phyloP scores from a whole-genome alignment of 2,329 filamentous ascomycete species.

The Aschersonia sp. region DNA sequence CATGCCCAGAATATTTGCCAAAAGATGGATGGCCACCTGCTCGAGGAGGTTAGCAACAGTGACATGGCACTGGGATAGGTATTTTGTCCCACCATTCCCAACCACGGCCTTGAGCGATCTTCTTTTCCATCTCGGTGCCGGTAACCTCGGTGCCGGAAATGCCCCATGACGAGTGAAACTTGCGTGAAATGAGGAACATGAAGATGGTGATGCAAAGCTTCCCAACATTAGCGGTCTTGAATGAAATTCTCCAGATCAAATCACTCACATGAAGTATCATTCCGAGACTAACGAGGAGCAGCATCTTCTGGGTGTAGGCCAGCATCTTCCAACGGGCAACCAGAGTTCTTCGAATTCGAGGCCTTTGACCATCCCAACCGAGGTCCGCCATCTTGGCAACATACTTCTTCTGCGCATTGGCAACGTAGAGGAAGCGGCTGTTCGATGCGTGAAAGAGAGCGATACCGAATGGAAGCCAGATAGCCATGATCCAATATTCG shows the following conservation, averaged over 20 bases:
- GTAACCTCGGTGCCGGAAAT: constrained; percentile 46
- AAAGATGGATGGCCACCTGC: constrained; percentile 44
- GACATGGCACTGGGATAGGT: background rate
- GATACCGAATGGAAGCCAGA: constrained; percentile 50
- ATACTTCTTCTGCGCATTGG: constrained; percentile 35
- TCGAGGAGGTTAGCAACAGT: background rate
- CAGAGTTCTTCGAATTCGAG: constrained; percentile 12
- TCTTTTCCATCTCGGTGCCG: constrained; percentile 36
- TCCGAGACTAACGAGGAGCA: constrained; percentile 34
- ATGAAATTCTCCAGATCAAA: background rate
- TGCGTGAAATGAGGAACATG: constrained; percentile 48
- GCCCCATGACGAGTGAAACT: constrained; percentile 48
- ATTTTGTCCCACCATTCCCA: constrained; percentile 44
- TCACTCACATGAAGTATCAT: constrained; percentile 39
- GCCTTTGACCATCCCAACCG: constrained; percentile 4
- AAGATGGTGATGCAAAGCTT: constrained; percentile 44
- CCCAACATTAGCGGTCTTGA: background rate
- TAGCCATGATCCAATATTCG: constrained; percentile 54
- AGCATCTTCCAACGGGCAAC: constrained; percentile 22
- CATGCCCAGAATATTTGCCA: constrained; percentile 54
- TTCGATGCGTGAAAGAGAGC: constrained; percentile 53
- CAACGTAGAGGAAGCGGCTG: constrained; percentile 43
- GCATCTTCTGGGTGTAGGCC: constrained; percentile 32
- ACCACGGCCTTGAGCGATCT: constrained; percentile 31
- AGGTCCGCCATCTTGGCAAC: constrained; percentile 8